Evolutionary conservation across 169 alveolate genomes (phyloP).

Genomic region (Plasmodium knowlesi): DNA sequence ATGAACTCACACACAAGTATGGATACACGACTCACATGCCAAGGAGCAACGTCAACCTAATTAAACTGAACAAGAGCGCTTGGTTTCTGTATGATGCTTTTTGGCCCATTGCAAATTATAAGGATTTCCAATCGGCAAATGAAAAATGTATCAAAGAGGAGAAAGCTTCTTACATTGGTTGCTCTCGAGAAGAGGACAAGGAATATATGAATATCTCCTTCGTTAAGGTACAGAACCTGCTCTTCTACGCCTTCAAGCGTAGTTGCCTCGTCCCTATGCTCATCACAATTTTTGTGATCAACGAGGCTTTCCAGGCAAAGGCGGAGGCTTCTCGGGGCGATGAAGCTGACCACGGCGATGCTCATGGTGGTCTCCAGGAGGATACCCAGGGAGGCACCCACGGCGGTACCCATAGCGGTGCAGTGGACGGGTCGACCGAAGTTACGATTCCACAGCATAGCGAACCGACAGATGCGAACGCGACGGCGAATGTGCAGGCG

Average conservation of each 20-base stretch:
- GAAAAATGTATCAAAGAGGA: conserved; percentile 62
- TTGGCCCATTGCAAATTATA: conserved; percentile 29
- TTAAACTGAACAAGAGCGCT: conserved; percentile 34
- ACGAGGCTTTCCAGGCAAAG: conserved; percentile 27
- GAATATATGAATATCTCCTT: conserved; percentile 41
- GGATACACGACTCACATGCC: conserved; percentile 51
- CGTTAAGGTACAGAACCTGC: conserved; percentile 22
- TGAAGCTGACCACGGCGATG: not conserved
- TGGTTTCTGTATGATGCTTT: conserved; percentile 72
- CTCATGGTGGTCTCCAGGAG: too few species aligned
- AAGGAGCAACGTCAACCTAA: conserved; percentile 34
- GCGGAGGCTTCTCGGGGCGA: not conserved
- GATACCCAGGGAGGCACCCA: not conserved
- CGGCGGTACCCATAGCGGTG: too few species aligned
- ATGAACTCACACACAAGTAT: conserved; percentile 40
- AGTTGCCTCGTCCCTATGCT: conserved; percentile 59
- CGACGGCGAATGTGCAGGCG: not conserved
- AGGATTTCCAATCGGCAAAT: conserved; percentile 64
- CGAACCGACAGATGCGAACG: not conserved
- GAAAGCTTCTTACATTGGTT: conserved; percentile 51
- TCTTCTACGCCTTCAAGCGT: conserved; percentile 26
- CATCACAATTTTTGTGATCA: not conserved
- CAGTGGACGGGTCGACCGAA: too few species aligned
- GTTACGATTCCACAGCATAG: not conserved
- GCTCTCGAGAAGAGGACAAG: conserved; percentile 43